phyloP scores from a whole-genome alignment of 169 alveolate species.

The Haemoproteus tartakovskyi region DNA sequence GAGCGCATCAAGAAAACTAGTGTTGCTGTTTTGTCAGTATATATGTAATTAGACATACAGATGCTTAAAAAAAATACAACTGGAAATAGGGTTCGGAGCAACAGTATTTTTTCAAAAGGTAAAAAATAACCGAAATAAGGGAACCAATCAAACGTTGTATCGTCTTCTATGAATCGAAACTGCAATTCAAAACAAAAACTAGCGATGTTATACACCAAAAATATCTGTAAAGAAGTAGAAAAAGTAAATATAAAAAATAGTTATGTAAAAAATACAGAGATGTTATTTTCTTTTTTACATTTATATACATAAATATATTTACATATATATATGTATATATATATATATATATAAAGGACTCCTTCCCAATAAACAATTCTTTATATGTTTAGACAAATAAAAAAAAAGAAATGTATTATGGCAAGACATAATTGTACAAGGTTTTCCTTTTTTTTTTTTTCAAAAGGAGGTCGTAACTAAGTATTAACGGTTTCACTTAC shows the following conservation, averaged over 20 bases:
- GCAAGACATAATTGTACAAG: no score
- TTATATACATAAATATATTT: no score
- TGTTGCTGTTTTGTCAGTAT: conserved; percentile 58
- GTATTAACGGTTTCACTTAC: no score
- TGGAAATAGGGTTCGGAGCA: conserved; percentile 53
- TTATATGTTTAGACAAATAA: no score
- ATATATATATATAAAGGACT: no score
- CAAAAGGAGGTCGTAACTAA: no score
- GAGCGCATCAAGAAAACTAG: conserved; percentile 48
- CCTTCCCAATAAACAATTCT: no score
- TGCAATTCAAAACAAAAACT: conserved; percentile 58
- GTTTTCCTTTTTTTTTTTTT: no score
- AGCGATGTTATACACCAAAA: conserved; percentile 58
- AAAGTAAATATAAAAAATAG: background rate
- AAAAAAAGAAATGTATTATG: no score
- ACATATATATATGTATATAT: no score
- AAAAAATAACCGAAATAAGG: conserved; percentile 47
- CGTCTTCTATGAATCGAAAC: conserved; percentile 63
- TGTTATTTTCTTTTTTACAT: no score
- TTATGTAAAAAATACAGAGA: background rate
- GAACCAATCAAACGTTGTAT: conserved; percentile 61
- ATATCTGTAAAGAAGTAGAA: conserved; percentile 12
- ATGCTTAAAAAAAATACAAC: conserved; percentile 48
- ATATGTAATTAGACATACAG: conserved; percentile 33
- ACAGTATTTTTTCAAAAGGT: conserved; percentile 54